phyloP scores from a whole-genome alignment of 2,329 filamentous ascomycete species.

The Alternaria incomplexa region DNA sequence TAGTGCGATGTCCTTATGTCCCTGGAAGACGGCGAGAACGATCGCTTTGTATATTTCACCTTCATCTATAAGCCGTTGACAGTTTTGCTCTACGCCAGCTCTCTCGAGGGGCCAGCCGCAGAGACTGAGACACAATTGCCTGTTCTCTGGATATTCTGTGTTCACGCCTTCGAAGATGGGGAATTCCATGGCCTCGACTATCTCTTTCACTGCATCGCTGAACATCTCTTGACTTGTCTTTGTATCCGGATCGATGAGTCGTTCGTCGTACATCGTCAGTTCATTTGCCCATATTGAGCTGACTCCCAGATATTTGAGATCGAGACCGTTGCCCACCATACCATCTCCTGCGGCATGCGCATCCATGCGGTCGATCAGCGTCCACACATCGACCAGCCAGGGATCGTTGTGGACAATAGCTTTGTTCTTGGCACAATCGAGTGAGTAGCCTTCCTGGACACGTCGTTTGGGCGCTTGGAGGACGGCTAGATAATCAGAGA shows the following conservation, averaged over 20 bases:
- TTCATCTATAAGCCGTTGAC: constrained; percentile 57
- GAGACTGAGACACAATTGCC: constrained; percentile 76
- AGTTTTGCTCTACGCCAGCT: constrained; percentile 57
- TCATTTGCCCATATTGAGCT: constrained; percentile 74
- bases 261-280: constrained; percentile 60
- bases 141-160: constrained; percentile 71
- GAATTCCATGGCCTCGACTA: constrained; percentile 68
- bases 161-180: constrained; percentile 67
- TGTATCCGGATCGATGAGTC: constrained; percentile 45
- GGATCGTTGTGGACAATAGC: constrained; percentile 72
- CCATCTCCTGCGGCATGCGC: constrained; percentile 68
- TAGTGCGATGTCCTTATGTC: constrained; percentile 71
- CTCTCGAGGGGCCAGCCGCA: constrained; percentile 72
- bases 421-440: constrained; percentile 69
- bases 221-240: constrained; percentile 63
- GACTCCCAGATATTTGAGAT: constrained; percentile 78
- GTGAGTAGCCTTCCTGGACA: constrained; percentile 62
- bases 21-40: constrained; percentile 76
- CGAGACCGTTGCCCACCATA: constrained; percentile 72
- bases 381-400: constrained; percentile 81
- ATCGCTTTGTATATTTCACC: constrained; percentile 75
- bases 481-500: constrained; percentile 44
- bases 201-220: constrained; percentile 61
- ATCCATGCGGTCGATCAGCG: constrained; percentile 72
- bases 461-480: constrained; percentile 56